Conservation (phyloP, 345 rosid genomes). For the Odontarrhena argentea region DNA sequence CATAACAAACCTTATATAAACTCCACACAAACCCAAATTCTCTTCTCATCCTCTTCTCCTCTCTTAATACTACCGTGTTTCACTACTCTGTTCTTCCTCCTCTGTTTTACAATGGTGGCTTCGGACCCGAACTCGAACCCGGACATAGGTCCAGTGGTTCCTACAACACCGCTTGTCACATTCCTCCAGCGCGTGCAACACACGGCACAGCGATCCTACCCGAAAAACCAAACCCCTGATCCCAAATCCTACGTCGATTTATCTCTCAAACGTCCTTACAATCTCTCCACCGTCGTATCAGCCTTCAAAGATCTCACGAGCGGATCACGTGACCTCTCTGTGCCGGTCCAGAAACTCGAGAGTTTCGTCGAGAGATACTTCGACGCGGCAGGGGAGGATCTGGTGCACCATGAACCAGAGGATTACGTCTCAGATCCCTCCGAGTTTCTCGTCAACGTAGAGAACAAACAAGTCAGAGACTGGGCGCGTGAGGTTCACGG, state of each 20-base stretch:
- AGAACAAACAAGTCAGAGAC: conserved; percentile 57
- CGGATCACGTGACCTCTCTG: conserved; percentile 36
- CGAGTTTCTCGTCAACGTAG: conserved; percentile 70
- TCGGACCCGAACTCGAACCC: conserved; percentile 1
- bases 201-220: conserved; percentile 56
- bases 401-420: conserved; percentile 51
- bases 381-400: conserved; percentile 58
- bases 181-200: conserved; percentile 73
- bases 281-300: conserved; percentile 47
- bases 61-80: background rate
- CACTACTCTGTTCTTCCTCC: conserved; percentile 13
- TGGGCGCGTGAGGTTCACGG: conserved; percentile 90
- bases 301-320: conserved; percentile 60
- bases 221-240: conserved; percentile 46
- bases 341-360: conserved; percentile 42
- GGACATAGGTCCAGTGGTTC: conserved; percentile 41
- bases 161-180: conserved; percentile 46
- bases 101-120: conserved; percentile 33
- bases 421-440: conserved; percentile 69
- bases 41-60: conserved; percentile 2
- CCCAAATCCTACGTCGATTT: conserved; percentile 73
- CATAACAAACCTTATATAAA: background rate
- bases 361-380: conserved; percentile 44
- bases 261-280: conserved; percentile 49
- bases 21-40: background rate